A percentile compares a stretch with the other conserved stretches of the same genome.
phyloP scores from a whole-genome alignment of 2,329 filamentous ascomycete genomes.

The Nothophoma quercina region DNA sequence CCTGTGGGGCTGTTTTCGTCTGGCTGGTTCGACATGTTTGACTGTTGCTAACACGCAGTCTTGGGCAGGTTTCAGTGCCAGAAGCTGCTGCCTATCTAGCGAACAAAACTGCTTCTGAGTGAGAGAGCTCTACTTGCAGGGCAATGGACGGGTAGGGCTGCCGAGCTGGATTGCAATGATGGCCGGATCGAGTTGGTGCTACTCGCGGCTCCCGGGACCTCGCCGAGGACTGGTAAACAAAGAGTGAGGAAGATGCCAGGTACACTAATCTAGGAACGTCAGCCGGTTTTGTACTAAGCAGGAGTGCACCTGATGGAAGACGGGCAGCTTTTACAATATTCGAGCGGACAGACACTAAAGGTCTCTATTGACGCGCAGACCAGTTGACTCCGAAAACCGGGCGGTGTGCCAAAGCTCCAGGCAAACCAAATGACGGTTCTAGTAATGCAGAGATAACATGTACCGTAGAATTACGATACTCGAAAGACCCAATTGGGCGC shows the following conservation, averaged over 20 bases:
- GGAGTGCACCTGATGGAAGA: neutral
- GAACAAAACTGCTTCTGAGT: neutral
- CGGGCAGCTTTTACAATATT: slow-evolving; percentile 28
- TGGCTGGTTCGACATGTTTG: slow-evolving; percentile 13
- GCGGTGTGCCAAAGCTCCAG: slow-evolving; percentile 1
- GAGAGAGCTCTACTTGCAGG: neutral
- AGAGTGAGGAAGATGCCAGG: neutral
- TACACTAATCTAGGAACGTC: slow-evolving; percentile 11
- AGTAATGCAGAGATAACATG: slow-evolving; percentile 8
- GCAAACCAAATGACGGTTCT: neutral
- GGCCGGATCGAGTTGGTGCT: slow-evolving; percentile 18
- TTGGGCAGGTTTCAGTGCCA: neutral
- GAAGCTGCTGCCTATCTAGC: neutral
- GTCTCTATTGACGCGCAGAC: slow-evolving; percentile 3
- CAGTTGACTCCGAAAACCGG: slow-evolving; percentile 12
- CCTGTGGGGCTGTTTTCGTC: slow-evolving; percentile 32
- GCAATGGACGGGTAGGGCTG: slow-evolving; percentile 1
- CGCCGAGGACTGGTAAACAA: slow-evolving; percentile 17
- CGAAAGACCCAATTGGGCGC: slow-evolving; percentile 23
- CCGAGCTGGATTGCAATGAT: neutral
- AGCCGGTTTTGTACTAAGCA: neutral
- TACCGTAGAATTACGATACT: slow-evolving; percentile 28
- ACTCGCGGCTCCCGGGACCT: slow-evolving; percentile 26
- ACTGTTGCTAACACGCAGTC: neutral
- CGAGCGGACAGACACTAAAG: neutral